These are phyloP conservation scores for Aspergillus udagawae DNA, from an alignment of 2,329 filamentous ascomycete species.

Conservation along the genomic window DNA sequence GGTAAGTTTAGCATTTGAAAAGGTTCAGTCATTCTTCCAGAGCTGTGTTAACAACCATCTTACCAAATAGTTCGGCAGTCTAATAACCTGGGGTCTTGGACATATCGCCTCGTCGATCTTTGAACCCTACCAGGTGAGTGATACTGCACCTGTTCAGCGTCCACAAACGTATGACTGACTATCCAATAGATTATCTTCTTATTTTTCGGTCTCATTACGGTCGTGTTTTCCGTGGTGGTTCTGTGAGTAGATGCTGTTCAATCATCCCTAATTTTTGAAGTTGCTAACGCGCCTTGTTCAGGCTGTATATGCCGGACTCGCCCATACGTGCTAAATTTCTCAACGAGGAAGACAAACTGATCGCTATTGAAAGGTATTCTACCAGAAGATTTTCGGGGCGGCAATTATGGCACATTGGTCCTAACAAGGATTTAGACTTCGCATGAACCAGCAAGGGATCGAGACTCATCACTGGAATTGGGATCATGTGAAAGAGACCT, in stretches of 20 bases:
- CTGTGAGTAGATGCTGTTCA: constrained; percentile 29
- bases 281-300: constrained; percentile 3
- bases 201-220: constrained; percentile 46
- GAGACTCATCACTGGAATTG: constrained; percentile 47
- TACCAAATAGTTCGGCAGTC: constrained; percentile 41
- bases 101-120: constrained; percentile 45
- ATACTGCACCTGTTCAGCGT: background rate
- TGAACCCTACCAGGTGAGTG: constrained; percentile 48
- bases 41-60: background rate
- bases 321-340: constrained; percentile 59
- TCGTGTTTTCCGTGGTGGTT: constrained; percentile 50
- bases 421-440: constrained; percentile 30
- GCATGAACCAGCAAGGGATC: constrained; percentile 48
- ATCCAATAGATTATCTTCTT: constrained; percentile 27
- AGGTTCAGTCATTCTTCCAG: background rate
- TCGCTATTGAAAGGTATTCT: constrained; percentile 52
- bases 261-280: background rate
- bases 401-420: background rate
- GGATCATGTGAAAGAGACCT: constrained; percentile 52
- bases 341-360: constrained; percentile 51
- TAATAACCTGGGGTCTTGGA: constrained; percentile 52
- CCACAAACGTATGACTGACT: background rate
- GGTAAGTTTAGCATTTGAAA: constrained; percentile 23
- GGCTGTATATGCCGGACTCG: constrained; percentile 59
- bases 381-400: background rate